These are phyloP conservation scores for Paradendryphiella salina DNA, from an alignment of 2,329 filamentous ascomycete genomes.

Conservation along the genomic window DNA sequence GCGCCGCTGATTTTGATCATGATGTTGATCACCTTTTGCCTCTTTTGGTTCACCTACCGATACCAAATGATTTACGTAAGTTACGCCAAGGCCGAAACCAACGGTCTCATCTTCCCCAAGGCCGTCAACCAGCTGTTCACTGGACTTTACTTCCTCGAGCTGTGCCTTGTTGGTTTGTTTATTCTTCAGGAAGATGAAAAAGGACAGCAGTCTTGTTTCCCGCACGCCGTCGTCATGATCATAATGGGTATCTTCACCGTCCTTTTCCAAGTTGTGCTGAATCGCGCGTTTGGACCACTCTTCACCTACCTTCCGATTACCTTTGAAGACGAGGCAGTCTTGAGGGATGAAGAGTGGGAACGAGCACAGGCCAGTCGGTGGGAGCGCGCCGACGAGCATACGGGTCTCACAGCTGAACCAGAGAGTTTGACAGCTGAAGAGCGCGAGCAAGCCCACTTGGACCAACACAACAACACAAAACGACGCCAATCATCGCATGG, in stretches of 20 bases:
- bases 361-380: constrained; percentile 73
- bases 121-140: constrained; percentile 96
- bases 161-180: constrained; percentile 87
- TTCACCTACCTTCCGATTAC: constrained; percentile 91
- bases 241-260: constrained; percentile 70
- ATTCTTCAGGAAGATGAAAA: constrained; percentile 70
- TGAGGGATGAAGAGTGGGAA: constrained; percentile 88
- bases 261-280: constrained; percentile 78
- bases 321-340: constrained; percentile 89
- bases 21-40: constrained; percentile 85
- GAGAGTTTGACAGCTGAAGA: constrained; percentile 36
- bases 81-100: constrained; percentile 86
- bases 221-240: constrained; percentile 86
- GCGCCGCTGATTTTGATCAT: constrained; percentile 90
- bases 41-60: constrained; percentile 94
- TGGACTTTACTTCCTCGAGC: constrained; percentile 91
- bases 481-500: constrained; percentile 13
- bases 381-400: constrained; percentile 57
- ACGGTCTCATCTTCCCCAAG: constrained; percentile 85
- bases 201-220: constrained; percentile 62
- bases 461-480: constrained; percentile 26
- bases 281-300: constrained; percentile 80
- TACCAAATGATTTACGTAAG: constrained; percentile 97
- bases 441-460: constrained; percentile 40
- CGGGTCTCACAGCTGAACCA: constrained; percentile 45